Evolutionary conservation across 1,284 basidiomycete species (phyloP), one percentile per base, ranked within the genome.

Genomic region (Ustilago esculenta): DNA sequence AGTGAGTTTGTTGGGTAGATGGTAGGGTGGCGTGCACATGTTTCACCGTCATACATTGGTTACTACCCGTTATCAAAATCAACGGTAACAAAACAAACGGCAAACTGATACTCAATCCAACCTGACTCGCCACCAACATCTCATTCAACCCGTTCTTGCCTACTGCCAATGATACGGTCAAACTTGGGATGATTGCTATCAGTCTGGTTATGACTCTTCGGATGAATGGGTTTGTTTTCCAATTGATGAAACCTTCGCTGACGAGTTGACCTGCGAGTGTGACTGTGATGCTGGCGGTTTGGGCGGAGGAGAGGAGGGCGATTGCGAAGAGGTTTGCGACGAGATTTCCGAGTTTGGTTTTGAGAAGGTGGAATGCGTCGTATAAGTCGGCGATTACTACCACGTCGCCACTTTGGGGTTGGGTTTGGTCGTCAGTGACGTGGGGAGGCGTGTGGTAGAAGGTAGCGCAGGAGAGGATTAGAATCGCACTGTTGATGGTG

Each of bases 231-330:
- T 91, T 90, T 43, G 92, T 87, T 48, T 87, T 87, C 94, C 94
- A 98, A 55, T 88, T 87, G 61, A 98, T 86, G 83, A 97, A 96
- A 0, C 95, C 95, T 83, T 98, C 95, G 0, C 90, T 90, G 29
- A 98, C 90, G 39, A 94, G 89, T 83, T 98, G 86, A 0, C 94
- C 95, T 0, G 93, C 91, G 11, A 98, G 86, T 0, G 94, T 98
- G 7, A 92, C 94, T 1, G 96, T 92, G 61, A 98, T 88, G 9
- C 90, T 92, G 0, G 95, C 92, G 68, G 91, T 92, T 85, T 98
- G 93, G 4, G 94, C 94, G 0, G 93, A 86, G 33, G 90, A 89
- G 0, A 81, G 67, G 41, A 81, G 56, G 10, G 76, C 79, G 20
- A 81, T 58, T n/a, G 76, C 77, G 45, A 81, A 81, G 4, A 81